Evolutionary conservation across 2,329 filamentous ascomycete species (phyloP), one percentile per base, ranked within the genome.

Genomic region (Ilyonectria sp.): DNA sequence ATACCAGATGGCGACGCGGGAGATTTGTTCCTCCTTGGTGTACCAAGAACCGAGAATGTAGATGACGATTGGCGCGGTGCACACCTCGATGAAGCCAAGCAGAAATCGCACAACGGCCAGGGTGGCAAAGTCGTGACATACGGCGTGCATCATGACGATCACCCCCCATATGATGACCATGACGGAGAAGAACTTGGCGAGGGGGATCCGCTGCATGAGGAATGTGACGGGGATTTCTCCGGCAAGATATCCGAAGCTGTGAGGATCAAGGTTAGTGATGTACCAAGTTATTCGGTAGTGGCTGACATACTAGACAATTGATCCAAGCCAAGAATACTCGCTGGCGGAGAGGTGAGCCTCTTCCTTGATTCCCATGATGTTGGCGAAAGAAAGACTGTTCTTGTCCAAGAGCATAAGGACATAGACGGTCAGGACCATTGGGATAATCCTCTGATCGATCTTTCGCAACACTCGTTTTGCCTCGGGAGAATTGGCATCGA

Each of bases 321-420:
- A 67, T 26, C 65, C 60, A 17, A 67, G 60, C 65, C 65, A 67
- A n/a, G 65, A 67, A 19, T 59, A 67, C 31, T 67, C 19, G 35
- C 43, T 43, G 5, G 65, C 21, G 9, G 46, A 37, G 21, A 67
- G 59, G 29, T 44, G 26, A 8, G 65, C 60, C 7, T 67, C 65
- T 5, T n/a, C 9, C 33, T 37, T 59, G 29, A 67, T 47, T 19
- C 65, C 65, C 65, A 67, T 63, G 37, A 67, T 63, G 35, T 19
- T 43, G 8, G 65, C 60, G 31, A 63, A 67, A 4, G 65, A 67
- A 7, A 67, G 43, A 43, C 65, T 67, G 54, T 67, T 63, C 37
- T 67, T 67, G 26, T 67, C 65, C 37, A 44, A 15, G 9, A 58
- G 40, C 46, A 62, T 57, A 21, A 67, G 53, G 15, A 52, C 37